Conservation (phyloP, 768 basidiomycete species). For the Suillus fuscotomentosus region DNA sequence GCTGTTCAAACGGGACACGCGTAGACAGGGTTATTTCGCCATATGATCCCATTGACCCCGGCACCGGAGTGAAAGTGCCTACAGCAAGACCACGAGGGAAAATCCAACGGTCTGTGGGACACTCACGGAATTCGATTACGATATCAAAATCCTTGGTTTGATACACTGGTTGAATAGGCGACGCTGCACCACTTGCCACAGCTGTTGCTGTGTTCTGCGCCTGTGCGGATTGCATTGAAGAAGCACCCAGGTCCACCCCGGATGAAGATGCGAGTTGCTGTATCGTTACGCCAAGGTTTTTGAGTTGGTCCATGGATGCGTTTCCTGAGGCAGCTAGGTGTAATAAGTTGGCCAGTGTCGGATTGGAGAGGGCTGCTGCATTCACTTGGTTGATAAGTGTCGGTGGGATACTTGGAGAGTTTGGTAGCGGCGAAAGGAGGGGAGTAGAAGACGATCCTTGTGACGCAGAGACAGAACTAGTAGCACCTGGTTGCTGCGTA, state of each 20-base stretch:
- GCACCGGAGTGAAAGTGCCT: constrained; percentile 39
- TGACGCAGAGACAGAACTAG: constrained; percentile 11
- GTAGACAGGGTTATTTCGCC: constrained; percentile 41
- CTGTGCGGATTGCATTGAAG: constrained; percentile 12
- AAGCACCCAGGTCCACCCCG: constrained; percentile 4
- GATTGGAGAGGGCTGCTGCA: constrained; percentile 61
- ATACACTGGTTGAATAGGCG: constrained; percentile 16
- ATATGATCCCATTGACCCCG: constrained; percentile 14
- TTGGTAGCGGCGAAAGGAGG: constrained; percentile 44
- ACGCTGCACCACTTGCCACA: constrained; percentile 12
- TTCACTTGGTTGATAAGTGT: constrained; percentile 64
- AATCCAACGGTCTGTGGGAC: constrained; percentile 60
- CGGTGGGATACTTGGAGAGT: constrained; percentile 52
- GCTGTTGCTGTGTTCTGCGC: constrained; percentile 13
- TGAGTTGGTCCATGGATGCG: constrained; percentile 63
- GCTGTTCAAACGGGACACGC: constrained; percentile 43
- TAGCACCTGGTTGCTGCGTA: constrained; percentile 24
- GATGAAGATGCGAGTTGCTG: constrained; percentile 52
- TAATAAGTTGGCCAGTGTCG: constrained; percentile 64
- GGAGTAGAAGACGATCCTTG: constrained; percentile 33
- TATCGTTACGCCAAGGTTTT: constrained; percentile 71
- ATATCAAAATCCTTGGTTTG: constrained; percentile 64
- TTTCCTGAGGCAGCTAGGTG: constrained; percentile 61
- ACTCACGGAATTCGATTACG: constrained; percentile 69
- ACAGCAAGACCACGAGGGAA: constrained; percentile 60